Percentiles rank a stretch among this genome's conserved stretches.
Evolutionary conservation across 164 flowering plant species (phyloP).

Genomic region (Chimonanthus praecox): DNA sequence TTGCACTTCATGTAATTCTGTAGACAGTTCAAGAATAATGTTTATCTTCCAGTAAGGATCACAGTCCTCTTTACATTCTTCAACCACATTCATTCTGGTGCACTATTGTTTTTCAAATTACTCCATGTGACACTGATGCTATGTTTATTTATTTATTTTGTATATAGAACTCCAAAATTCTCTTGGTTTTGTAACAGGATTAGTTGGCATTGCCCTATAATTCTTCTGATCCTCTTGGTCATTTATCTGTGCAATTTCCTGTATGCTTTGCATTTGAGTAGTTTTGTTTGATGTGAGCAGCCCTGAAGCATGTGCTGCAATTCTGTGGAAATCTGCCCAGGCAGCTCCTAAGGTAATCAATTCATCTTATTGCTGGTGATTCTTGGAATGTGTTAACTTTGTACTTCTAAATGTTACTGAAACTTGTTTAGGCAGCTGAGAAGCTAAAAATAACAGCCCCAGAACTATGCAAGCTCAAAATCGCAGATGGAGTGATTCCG

Average conservation of each 20-base stretch:
- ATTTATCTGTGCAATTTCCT: conserved; percentile 2
- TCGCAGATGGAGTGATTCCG: conserved; percentile 35
- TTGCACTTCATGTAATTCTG: too few relatives aligned
- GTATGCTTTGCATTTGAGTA: neutral
- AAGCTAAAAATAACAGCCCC: conserved; percentile 27
- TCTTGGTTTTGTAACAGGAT: too few relatives aligned
- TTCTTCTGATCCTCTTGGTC: neutral
- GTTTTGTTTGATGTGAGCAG: conserved; percentile 10
- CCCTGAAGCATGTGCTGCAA: conserved; percentile 38
- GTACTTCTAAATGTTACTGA: neutral
- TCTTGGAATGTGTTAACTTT: neutral
- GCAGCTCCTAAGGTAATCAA: conserved; percentile 30
- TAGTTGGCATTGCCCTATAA: too few relatives aligned
- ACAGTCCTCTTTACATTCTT: too few relatives aligned
- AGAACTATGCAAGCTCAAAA: conserved; percentile 21
- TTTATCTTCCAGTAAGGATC: too few relatives aligned
- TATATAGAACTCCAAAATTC: too few relatives aligned
- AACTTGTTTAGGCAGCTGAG: conserved; percentile 25
- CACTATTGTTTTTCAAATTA: too few relatives aligned
- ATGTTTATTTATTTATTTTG: too few relatives aligned
- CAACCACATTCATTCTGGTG: too few relatives aligned
- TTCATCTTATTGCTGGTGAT: neutral
- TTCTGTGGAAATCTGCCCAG: conserved; percentile 30
- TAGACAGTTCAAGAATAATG: too few relatives aligned
- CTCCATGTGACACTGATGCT: too few relatives aligned